These are phyloP conservation scores for Leersia perrieri DNA, from an alignment of 176 grass and related monocot genomes.

Conservation along the genomic window DNA sequence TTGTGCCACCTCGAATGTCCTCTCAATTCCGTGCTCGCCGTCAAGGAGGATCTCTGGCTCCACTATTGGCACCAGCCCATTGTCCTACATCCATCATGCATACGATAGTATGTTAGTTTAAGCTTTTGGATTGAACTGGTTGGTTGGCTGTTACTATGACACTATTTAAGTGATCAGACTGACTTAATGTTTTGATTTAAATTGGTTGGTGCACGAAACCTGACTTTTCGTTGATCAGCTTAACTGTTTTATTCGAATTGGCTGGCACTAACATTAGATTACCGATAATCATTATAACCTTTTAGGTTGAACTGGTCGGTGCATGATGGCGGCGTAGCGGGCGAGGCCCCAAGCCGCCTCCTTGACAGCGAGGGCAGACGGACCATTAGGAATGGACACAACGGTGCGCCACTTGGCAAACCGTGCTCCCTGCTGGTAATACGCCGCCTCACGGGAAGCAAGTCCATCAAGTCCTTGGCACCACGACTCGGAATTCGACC, in stretches of 20 bases:
- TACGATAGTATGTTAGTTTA: too few relatives aligned
- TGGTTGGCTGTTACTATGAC: too few relatives aligned
- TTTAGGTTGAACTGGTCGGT: background rate
- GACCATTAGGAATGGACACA: conserved; percentile 73
- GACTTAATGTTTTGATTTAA: too few relatives aligned
- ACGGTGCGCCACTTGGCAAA: conserved; percentile 84
- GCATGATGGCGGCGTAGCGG: conserved; percentile 62
- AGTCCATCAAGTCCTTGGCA: conserved; percentile 88
- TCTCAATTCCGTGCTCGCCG: conserved; percentile 63
- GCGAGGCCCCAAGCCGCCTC: conserved; percentile 69
- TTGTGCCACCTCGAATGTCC: conserved; percentile 61
- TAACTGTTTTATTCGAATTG: too few relatives aligned
- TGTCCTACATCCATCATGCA: conserved; percentile 27
- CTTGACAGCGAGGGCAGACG: conserved; percentile 66
- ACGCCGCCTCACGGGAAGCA: conserved; percentile 56
- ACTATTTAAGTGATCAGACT: too few relatives aligned
- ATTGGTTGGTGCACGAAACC: too few relatives aligned
- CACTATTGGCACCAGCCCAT: conserved; percentile 76
- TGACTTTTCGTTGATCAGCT: too few relatives aligned
- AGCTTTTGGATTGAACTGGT: too few relatives aligned
- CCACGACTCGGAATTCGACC: conserved; percentile 83
- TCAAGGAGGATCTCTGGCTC: conserved; percentile 87
- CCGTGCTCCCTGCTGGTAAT: conserved; percentile 64
- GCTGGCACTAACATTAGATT: too few relatives aligned
- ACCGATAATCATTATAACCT: too few relatives aligned